Conservation (phyloP, 1,284 basidiomycete species). For the Pisolithus thermaeus region DNA sequence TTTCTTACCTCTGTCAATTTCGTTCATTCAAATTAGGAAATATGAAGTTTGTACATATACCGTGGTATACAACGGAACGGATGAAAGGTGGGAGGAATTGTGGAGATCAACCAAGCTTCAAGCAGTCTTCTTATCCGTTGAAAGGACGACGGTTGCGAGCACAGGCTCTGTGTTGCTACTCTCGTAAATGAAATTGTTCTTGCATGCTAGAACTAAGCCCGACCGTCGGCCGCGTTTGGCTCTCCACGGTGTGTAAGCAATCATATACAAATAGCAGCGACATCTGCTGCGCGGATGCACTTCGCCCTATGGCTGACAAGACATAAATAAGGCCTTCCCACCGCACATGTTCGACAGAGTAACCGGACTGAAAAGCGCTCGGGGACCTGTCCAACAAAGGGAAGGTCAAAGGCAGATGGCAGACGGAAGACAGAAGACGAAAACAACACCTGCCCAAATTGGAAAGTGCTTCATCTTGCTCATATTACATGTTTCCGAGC, state of each 20-base stretch:
- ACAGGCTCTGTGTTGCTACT: background rate
- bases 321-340: no score
- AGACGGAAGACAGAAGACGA: constrained; percentile 5
- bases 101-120: no score
- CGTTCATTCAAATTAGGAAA: no score
- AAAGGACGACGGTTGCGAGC: background rate
- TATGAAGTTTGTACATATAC: no score
- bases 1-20: background rate
- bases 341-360: no score
- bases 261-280: background rate
- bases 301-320: background rate
- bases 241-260: background rate
- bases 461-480: background rate
- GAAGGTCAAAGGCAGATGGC: constrained; percentile 2
- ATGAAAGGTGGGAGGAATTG: no score
- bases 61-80: no score
- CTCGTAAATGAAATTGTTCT: background rate
- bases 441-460: constrained; percentile 9
- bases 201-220: background rate
- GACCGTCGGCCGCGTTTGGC: background rate
- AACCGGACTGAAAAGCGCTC: background rate
- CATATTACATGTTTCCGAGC: background rate
- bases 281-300: background rate
- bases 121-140: background rate
- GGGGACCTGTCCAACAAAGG: background rate